Base-by-base conservation (phyloP, 2,329 filamentous ascomycete species). In the Penicillium thymicola region DNA sequence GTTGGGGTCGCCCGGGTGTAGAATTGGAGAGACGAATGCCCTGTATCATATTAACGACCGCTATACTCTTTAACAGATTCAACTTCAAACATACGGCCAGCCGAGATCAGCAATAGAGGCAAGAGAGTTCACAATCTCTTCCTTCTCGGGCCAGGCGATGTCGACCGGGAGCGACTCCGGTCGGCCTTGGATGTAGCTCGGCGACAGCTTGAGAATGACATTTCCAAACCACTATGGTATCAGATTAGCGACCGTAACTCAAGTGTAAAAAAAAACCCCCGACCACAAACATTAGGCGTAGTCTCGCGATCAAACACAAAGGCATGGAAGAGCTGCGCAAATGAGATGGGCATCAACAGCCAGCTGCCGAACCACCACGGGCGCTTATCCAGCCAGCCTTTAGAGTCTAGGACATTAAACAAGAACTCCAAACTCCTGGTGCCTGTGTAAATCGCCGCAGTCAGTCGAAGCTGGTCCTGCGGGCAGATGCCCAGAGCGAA, bases 331-430 rank as follows among this genome's bases (percentile, higher is more conserved):
- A 93, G 77, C 77, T 93, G 89, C 9, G 89, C 89, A 68, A 85
- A 87, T 2, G 88, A 85, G 30, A 92, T 69, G 1, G 89, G 89
- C 78, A 91, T 89, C 65, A 92, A 71, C 78, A 92, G 78, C 89
- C 89, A 93, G 71, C 88, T 91, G 23, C 89, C 89, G 77, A 89
- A 89, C 89, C 89, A 93, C 85, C 85, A 88, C 0, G 92, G 92
- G 64, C 87, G 83, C 64, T 85, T 82, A 67, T 82, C 83, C 58
- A 88, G 78, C 66, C 80, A 85, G 7, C 87, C 87, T 41, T 89
- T 85, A 43, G 88, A 85, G 69, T 96, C 90, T 5, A 90, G 81
- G 21, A 87, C 81, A 72, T 96, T 96, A 81, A 92, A 97, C 5
- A 84, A 81, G 64, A 93, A 94, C 71, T 99, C 93, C 37, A 95